Evolutionary conservation across 495 filamentous ascomycete species (phyloP).

Genomic region (Podospora appendiculata): DNA sequence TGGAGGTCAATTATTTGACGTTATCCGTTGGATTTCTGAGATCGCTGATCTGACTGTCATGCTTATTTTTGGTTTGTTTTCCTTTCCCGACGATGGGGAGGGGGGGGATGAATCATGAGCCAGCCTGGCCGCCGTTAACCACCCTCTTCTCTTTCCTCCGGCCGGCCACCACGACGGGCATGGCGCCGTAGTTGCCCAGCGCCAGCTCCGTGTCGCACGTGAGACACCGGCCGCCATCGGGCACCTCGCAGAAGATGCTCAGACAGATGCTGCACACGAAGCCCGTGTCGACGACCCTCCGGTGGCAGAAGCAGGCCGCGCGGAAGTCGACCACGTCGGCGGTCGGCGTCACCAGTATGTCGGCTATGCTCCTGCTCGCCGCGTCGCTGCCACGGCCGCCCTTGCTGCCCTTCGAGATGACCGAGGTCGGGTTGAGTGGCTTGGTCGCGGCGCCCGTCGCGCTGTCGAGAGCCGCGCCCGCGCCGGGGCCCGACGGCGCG

Average conservation of each 20-base stretch:
- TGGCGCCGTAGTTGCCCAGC: conserved; percentile 63
- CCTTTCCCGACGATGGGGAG: not conserved
- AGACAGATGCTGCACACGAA: conserved; percentile 95
- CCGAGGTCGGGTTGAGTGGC: not conserved
- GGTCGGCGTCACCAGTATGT: conserved; percentile 61
- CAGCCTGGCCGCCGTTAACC: not conserved
- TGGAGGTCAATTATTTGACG: not conserved
- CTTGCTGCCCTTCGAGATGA: not conserved
- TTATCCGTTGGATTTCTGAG: not conserved
- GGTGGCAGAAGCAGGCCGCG: conserved; percentile 94
- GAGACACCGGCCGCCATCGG: conserved; percentile 58
- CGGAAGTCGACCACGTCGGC: conserved; percentile 91
- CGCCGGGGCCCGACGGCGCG: conserved; percentile 9
- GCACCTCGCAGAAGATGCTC: conserved; percentile 55
- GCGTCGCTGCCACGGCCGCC: conserved; percentile 1
- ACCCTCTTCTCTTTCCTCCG: conserved; percentile 48
- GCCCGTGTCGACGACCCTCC: conserved; percentile 81
- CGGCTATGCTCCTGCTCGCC: conserved; percentile 8
- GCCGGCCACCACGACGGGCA: conserved; percentile 55
- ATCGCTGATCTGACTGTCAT: not conserved
- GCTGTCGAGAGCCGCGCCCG: not conserved
- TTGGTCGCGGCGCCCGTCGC: not conserved
- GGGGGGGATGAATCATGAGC: not conserved
- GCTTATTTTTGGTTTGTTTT: conserved; percentile 21
- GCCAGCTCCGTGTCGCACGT: conserved; percentile 86